Percentiles rank a stretch among this genome's conserved stretches.
These are phyloP conservation scores for Coprinopsis marcescibilis DNA, from an alignment of 768 basidiomycete genomes.

Conservation along the genomic window DNA sequence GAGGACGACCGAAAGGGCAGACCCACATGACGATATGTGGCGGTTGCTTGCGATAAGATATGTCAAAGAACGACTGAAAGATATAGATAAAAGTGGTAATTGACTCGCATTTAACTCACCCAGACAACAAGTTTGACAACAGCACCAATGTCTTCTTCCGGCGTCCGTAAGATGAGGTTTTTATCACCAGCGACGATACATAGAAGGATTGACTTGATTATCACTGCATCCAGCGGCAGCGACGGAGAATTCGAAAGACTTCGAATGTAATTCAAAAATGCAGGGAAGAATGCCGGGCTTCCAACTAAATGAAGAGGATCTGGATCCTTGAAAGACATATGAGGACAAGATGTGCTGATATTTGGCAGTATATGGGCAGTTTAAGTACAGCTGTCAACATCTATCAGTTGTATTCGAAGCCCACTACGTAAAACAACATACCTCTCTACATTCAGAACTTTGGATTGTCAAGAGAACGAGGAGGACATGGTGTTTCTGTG, in stretches of 20 bases:
- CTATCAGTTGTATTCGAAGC: no score
- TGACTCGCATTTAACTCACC: constrained; percentile 34
- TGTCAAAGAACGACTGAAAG: neutral
- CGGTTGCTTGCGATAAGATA: no score
- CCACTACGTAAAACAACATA: no score
- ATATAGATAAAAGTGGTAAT: neutral
- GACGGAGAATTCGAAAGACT: constrained; percentile 32
- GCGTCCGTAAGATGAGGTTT: constrained; percentile 59
- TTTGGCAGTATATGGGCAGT: neutral
- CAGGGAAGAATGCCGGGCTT: constrained; percentile 42
- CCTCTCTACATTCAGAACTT: no score
- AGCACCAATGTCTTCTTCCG: constrained; percentile 56
- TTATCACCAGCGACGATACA: constrained; percentile 58
- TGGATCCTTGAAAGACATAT: constrained; percentile 5
- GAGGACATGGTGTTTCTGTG: no score
- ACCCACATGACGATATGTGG: neutral
- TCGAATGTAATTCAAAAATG: constrained; percentile 42
- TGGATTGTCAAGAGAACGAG: no score
- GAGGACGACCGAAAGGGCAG: no score
- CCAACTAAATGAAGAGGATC: constrained; percentile 32
- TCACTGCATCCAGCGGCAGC: constrained; percentile 54
- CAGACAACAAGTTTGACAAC: constrained; percentile 53
- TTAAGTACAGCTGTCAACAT: neutral
- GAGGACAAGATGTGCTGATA: neutral
- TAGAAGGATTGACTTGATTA: constrained; percentile 61